Evolutionary conservation across 768 basidiomycete species (phyloP).

Genomic region (Clathrus columnatus): DNA sequence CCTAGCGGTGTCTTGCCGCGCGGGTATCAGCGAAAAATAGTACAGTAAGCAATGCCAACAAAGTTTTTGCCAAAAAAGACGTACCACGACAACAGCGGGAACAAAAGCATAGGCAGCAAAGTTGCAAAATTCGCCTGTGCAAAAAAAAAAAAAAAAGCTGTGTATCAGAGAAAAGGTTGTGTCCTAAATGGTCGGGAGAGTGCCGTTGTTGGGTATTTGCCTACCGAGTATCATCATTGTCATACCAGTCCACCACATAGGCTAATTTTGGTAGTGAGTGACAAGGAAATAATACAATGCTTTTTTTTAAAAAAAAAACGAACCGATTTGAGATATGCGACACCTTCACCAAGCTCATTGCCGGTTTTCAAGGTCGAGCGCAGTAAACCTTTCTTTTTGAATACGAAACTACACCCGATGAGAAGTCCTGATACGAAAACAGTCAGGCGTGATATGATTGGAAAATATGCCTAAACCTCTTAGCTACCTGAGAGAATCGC

Average conservation of each 20-base stretch:
- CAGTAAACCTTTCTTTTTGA: slow-evolving; percentile 48
- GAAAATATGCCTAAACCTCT: neutral
- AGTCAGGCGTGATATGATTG: neutral
- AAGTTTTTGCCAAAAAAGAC: neutral
- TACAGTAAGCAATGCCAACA: neutral
- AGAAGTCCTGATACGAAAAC: slow-evolving; percentile 32
- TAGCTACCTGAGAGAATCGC: slow-evolving; percentile 18
- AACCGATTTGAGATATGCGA: slow-evolving; percentile 25
- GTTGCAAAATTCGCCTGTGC: slow-evolving; percentile 14
- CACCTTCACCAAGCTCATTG: slow-evolving; percentile 25
- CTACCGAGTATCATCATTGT: slow-evolving; percentile 22
- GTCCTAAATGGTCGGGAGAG: neutral
- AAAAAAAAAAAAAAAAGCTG: neutral
- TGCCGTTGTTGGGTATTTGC: neutral
- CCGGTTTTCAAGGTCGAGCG: slow-evolving; percentile 20
- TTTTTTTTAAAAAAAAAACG: slow-evolving; percentile 11
- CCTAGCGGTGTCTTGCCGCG: slow-evolving; percentile 37
- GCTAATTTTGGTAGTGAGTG: slow-evolving; percentile 14
- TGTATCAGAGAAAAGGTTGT: neutral
- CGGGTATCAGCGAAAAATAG: neutral
- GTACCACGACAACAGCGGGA: slow-evolving; percentile 32
- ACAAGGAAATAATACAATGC: neutral
- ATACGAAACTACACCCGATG: slow-evolving; percentile 42
- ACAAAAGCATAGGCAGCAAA: slow-evolving; percentile 18
- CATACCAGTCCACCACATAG: slow-evolving; percentile 48